These are phyloP conservation scores for Ceratonia siliqua DNA, from an alignment of 306 rosid genomes.

Conservation along the genomic window DNA sequence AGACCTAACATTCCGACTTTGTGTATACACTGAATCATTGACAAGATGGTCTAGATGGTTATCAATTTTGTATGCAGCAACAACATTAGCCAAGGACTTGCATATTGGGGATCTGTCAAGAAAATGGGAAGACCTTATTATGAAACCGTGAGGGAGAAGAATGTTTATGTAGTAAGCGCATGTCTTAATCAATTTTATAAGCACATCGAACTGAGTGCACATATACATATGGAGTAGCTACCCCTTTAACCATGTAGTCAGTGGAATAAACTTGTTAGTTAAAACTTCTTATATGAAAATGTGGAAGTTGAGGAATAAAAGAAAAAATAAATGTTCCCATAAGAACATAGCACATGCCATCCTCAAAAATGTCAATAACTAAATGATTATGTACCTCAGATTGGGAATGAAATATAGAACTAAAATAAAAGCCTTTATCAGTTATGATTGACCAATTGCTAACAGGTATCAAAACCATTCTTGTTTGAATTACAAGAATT, in stretches of 20 bases:
- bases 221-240: background rate
- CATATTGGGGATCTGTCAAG: background rate
- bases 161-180: background rate
- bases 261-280: slow-evolving; percentile 1
- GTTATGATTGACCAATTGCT: background rate
- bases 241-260: background rate
- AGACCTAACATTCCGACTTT: background rate
- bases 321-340: background rate
- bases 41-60: background rate
- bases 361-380: background rate
- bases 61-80: background rate
- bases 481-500: slow-evolving; percentile 19
- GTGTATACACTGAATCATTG: background rate
- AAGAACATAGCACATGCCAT: background rate
- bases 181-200: background rate
- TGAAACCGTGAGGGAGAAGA: background rate
- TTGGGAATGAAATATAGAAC: background rate
- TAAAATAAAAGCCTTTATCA: slow-evolving; percentile 1
- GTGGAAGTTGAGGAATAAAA: background rate
- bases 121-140: background rate
- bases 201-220: background rate
- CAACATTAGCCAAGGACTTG: background rate
- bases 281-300: background rate
- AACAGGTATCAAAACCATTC: slow-evolving; percentile 13
- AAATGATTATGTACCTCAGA: background rate